Base-by-base conservation (phyloP, 2,329 filamentous ascomycete genomes). In the Claviceps sp. region DNA sequence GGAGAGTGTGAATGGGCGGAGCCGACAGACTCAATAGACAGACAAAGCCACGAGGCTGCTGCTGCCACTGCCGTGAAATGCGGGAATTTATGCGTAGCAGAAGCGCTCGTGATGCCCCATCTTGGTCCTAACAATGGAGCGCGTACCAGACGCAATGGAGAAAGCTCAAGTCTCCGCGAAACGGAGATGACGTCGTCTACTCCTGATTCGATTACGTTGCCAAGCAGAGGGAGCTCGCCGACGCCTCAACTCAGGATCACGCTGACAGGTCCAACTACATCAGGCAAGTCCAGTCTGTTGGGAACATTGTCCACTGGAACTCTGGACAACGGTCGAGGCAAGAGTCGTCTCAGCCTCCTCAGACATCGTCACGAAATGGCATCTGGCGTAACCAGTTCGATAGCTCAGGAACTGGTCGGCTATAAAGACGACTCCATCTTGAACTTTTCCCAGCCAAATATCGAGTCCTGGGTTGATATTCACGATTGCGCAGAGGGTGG, bases 401-500 rank as follows among this genome's bases (percentile, higher is more conserved):
- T 98, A 45, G 88, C 93, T 0, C 91, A 96, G 61, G 93, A 97
- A 65, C 74, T 98, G 9, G 79, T 98, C 55, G 93, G 93, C 7
- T 98, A 97, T 64, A 75, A 77, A 43, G 69, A 73, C 4, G 62
- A 62, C 26, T 62, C 62, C 9, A 75, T 93, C 40, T 74, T 95
- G 61, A 97, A 95, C 64, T 97, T 94, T 64, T 83, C 86, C 3
- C 84, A 85, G 54, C 83, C 83, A 14, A 88, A 95, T 62, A 83
- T 96, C 46, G 86, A 88, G 53, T 90, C 89, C 0, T 98, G 93
- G 93, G 83, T 87, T 50, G 91, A 96, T 63, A 93, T 97, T 50
- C 93, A 98, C 64, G 83, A 86, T 39, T 79, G 82, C 47, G 80
- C 88, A 0, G 80, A 83, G 54, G 69, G 76, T 53, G 87, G 84